A percentile compares a stretch with the other conserved stretches of the same genome.
Conservation (phyloP, 2,329 filamentous ascomycete genomes). For the Venturia oleaginea region DNA sequence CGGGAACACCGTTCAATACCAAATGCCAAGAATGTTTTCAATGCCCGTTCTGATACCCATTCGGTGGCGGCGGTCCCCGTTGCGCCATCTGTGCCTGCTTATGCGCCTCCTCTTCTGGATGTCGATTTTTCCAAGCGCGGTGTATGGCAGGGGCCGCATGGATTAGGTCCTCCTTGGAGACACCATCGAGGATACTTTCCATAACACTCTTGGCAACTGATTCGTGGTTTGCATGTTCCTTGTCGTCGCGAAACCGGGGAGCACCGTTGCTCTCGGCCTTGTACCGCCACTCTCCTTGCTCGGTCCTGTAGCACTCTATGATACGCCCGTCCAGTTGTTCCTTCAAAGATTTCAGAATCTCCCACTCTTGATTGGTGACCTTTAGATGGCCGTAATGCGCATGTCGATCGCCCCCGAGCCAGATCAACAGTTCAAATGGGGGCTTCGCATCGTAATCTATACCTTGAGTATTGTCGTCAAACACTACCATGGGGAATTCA, state of each 20-base stretch:
- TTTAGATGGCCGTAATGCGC: conserved; percentile 57
- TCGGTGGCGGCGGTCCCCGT: not conserved
- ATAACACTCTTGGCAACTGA: conserved; percentile 77
- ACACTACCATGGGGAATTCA: conserved; percentile 62
- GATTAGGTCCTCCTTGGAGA: conserved; percentile 74
- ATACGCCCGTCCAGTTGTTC: conserved; percentile 79
- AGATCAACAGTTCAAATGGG: conserved; percentile 61
- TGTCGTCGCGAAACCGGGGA: conserved; percentile 86
- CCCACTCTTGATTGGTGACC: conserved; percentile 73
- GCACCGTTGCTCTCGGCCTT: conserved; percentile 38
- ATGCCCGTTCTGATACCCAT: conserved; percentile 7
- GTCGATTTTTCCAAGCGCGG: conserved; percentile 14
- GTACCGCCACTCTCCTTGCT: conserved; percentile 68
- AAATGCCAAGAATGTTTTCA: not conserved
- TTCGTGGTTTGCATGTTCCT: conserved; percentile 81
- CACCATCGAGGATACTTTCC: conserved; percentile 78
- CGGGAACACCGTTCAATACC: not conserved
- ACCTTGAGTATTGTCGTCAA: conserved; percentile 34
- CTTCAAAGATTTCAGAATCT: conserved; percentile 61
- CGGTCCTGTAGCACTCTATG: conserved; percentile 81
- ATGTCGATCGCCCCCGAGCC: conserved; percentile 54
- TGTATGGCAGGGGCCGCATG: conserved; percentile 18
- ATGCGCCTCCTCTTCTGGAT: conserved; percentile 15
- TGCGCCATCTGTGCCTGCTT: not conserved
- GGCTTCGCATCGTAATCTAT: conserved; percentile 77